Evolutionary conservation across 73 alveolate genomes (phyloP).

Genomic region (Uronychia binucleata): DNA sequence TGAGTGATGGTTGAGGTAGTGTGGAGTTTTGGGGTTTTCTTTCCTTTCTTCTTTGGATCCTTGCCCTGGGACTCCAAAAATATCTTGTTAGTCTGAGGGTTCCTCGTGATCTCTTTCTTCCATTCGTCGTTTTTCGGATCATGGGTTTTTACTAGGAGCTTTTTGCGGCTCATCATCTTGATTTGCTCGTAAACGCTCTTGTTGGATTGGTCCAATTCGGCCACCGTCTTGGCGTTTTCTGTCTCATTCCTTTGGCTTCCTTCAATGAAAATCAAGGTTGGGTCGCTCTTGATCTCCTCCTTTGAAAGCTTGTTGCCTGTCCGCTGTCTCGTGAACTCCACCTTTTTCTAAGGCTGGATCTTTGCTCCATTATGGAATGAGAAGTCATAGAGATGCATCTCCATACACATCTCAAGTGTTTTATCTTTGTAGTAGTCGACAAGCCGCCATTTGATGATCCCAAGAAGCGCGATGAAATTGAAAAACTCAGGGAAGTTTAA

Average conservation of each 20-base stretch:
- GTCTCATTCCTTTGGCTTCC: neutral
- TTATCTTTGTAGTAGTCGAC: neutral
- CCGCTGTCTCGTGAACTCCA: neutral
- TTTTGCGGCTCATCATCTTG: neutral
- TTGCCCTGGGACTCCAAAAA: too few relatives aligned
- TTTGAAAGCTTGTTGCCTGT: neutral
- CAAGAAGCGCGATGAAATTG: neutral
- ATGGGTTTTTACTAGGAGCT: neutral
- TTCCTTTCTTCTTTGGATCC: too few relatives aligned
- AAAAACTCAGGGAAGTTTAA: neutral
- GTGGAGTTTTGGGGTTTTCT: too few relatives aligned
- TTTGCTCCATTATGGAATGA: neutral
- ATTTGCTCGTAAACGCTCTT: neutral
- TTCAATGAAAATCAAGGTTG: neutral
- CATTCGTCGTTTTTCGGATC: neutral
- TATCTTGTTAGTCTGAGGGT: neutral
- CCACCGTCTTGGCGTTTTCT: neutral
- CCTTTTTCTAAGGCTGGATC: neutral
- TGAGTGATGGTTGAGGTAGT: too few relatives aligned
- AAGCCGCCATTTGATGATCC: neutral
- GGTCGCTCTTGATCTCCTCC: neutral
- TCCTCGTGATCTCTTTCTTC: neutral
- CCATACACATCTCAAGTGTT: neutral
- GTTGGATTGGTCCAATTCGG: neutral
- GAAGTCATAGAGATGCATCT: neutral